These are phyloP conservation scores for Chlamydomonas incerta DNA, from an alignment of 139 green algal species.

Conservation along the genomic window DNA sequence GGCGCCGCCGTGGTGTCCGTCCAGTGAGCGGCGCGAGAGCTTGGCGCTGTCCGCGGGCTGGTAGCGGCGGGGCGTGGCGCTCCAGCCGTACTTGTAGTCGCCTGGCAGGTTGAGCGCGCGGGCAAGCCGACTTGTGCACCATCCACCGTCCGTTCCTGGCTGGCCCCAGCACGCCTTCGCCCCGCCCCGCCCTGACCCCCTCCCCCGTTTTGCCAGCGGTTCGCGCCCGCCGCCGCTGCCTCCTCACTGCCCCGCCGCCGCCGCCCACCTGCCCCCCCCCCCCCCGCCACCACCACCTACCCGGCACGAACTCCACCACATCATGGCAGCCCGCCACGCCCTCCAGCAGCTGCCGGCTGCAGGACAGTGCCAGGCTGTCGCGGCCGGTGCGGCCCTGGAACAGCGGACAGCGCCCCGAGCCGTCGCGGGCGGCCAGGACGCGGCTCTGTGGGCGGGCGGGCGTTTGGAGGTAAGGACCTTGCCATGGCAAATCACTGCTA, in stretches of 20 bases:
- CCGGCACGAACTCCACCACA: conserved; percentile 57
- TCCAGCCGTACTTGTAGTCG: conserved; percentile 65
- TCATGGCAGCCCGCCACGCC: conserved; percentile 12
- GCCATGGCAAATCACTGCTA: no score
- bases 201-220: no score
- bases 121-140: no score
- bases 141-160: no score
- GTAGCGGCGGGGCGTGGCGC: conserved; percentile 47
- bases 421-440: conserved; percentile 65
- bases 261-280: not conserved
- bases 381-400: conserved; percentile 52
- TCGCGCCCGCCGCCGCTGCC: not conserved
- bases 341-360: conserved; percentile 47
- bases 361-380: conserved; percentile 57
- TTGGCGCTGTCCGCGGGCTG: not conserved
- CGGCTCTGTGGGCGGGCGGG: conserved; percentile 36
- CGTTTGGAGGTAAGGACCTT: not conserved
- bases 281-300: not conserved
- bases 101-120: not conserved
- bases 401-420: conserved; percentile 47
- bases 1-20: not conserved
- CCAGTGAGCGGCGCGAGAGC: conserved; percentile 20
- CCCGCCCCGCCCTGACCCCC: no score
- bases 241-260: not conserved
- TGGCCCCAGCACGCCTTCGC: no score